Evolutionary conservation across 2,329 filamentous ascomycete genomes (phyloP).

Genomic region (Penicillium sp.): DNA sequence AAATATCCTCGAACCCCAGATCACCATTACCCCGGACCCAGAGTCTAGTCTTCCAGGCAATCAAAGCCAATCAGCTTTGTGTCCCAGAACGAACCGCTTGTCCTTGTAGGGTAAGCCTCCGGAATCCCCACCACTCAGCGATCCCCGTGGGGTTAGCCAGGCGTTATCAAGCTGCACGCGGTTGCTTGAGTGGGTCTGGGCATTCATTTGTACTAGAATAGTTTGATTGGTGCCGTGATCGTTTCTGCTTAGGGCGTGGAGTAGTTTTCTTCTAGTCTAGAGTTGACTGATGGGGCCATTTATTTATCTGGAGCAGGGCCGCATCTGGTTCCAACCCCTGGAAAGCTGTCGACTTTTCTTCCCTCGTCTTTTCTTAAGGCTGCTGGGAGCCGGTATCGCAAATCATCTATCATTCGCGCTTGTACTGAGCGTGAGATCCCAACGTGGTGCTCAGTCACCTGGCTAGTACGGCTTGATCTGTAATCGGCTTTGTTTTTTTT

Average conservation of each 20-base stretch:
- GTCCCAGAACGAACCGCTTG: background rate
- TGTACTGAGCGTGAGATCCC: background rate
- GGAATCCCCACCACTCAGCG: slow-evolving; percentile 36
- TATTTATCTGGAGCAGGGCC: slow-evolving; percentile 21
- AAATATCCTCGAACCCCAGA: slow-evolving; percentile 40
- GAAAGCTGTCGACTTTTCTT: slow-evolving; percentile 7
- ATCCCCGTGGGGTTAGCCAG: slow-evolving; percentile 17
- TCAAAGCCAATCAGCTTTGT: slow-evolving; percentile 16
- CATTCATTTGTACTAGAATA: slow-evolving; percentile 11
- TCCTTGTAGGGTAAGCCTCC: slow-evolving; percentile 15
- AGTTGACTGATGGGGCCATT: background rate
- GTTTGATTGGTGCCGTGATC: slow-evolving; percentile 19
- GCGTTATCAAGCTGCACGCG: slow-evolving; percentile 21
- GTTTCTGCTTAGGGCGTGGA: slow-evolving; percentile 11
- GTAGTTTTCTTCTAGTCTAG: slow-evolving; percentile 5
- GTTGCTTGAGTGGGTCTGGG: slow-evolving; percentile 26
- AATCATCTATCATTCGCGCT: background rate
- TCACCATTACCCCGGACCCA: slow-evolving; percentile 27
- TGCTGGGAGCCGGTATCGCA: background rate
- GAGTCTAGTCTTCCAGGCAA: background rate
- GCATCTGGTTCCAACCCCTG: slow-evolving; percentile 13
- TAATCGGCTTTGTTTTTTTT: background rate
- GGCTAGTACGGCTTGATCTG: background rate
- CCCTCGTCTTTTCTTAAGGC: slow-evolving; percentile 1
- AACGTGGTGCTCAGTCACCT: background rate